Base-by-base conservation (phyloP, 2,329 filamentous ascomycete species). In the Paracamarosporium sp. region DNA sequence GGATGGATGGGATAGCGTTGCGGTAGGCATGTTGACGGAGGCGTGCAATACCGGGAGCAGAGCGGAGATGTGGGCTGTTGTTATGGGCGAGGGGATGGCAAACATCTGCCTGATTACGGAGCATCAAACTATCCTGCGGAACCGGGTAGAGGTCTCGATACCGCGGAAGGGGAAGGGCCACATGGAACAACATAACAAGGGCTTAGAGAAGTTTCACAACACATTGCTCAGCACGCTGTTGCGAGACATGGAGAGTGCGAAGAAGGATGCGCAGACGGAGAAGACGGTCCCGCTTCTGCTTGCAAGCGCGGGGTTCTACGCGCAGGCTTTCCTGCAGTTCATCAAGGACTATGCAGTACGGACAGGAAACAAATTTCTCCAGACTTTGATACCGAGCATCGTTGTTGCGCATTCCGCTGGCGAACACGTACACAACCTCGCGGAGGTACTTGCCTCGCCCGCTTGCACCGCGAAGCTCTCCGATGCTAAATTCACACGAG, bases 51-150 rank as follows among this genome's bases (percentile, higher is more conserved):
- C 91, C 65, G 89, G 92, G 63, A 88, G 89, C 69, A 88, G 90
- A 60, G 93, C 92, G 1, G 90, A 94, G 60, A 85, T 96, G 17
- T 92, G 93, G 54, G 94, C 95, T 0, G 89, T 98, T 0, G 91
- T 98, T 24, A 94, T 99, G 90, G 91, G 96, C 68, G 94, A 98
- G 69, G 90, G 91, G 2, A 77, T 91, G 15, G 90, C 92, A 56
- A 92, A 93, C 74, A 90, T 95, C 62, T 94, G 91, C 75, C 83
- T 93, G 22, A 90, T 95, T 54, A 93, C 90, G 2, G 88, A 92
- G 70, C 88, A 90, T 74, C 90, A 92, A 66, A 94, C 91, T 3
- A 84, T 94, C 27, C 77, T 93, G 55, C 89, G 91, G 65, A 87
- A 90, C 69, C 79, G 83, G 27, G 81, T 95, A 30, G 89, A 93